Evolutionary conservation across 75 land plant genomes (phyloP), one percentile per base, ranked within the genome.

Genomic region (Sequoia sempervirens): DNA sequence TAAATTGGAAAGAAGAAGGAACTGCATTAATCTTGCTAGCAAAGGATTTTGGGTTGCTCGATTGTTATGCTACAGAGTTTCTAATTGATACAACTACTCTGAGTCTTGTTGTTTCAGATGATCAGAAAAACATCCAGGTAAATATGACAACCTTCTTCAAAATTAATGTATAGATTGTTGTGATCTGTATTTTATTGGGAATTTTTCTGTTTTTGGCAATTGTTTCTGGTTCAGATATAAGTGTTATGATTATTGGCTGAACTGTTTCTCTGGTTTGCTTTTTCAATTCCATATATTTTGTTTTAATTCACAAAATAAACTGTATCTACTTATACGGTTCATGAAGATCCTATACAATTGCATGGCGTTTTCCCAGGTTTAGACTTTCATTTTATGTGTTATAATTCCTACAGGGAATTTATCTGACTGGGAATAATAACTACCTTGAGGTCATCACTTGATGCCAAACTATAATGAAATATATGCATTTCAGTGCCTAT

Each of bases 1-100:
- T 98, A 47, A 92, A 86, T 88, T 96, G 99, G 99, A 98, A 96
- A 85, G 99, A 98, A 79, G 99, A 98, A 43, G 99, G 97, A 54
- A 89, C 97, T 41, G 97, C 94, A 90, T 86, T 98, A 38, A 92
- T 82, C 78, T 83, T 98, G 83, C 86, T 98, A 80, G 98, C 99
- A 18, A 98, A 98, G 82, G 99, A 98, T 92, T 98, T 98, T 88
- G 94, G 95, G 14, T 85, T 93, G 26, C 94, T 96, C 76, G 95
- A 98, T 89, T 96, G 99, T 88, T 93, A 86, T 86, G 92, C 99
- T 52, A 98, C 99, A 28, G 99, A 98, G 84, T 98, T 98, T 86
- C 87, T 98, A 79, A 98, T 98, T 61, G 99, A 98, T 91, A 99
- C 95, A 40, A 96, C 91, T 83, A 96, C 98, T 30, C 89, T 98